phyloP scores from a whole-genome alignment of 495 filamentous ascomycete species.

The Penicillium antarcticum region DNA sequence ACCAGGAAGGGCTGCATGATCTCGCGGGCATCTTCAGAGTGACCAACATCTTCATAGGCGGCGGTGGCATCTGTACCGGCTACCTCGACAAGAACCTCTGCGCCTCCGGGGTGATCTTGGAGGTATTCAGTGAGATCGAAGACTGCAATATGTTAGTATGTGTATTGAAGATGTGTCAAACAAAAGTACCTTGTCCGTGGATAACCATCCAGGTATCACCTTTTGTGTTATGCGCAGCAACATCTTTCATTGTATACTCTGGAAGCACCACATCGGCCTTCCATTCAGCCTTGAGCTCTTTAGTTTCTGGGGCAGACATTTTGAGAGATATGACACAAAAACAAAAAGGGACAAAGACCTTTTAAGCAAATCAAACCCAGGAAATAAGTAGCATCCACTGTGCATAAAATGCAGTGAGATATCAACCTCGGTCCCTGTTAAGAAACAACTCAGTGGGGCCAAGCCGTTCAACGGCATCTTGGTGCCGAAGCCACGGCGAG shows the following conservation, averaged over 20 bases:
- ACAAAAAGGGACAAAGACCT: background rate
- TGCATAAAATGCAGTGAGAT: background rate
- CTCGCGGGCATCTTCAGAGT: slow-evolving; percentile 45
- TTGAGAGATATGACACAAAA: background rate
- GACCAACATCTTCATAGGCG: slow-evolving; percentile 51
- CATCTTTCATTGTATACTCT: slow-evolving; percentile 37
- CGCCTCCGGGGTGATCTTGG: slow-evolving; percentile 54
- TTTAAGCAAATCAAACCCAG: background rate
- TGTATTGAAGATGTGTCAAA: no score
- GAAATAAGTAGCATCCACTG: background rate
- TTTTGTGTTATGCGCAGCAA: slow-evolving; percentile 44
- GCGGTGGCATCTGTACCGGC: slow-evolving; percentile 52
- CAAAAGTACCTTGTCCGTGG: slow-evolving; percentile 45
- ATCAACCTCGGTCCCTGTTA: no score
- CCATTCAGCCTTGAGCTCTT: slow-evolving; percentile 18
- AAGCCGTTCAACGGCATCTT: background rate
- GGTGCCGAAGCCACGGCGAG: background rate
- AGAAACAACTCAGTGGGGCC: background rate
- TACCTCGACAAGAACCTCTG: slow-evolving; percentile 42
- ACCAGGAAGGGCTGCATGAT: slow-evolving; percentile 28
- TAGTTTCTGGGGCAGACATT: slow-evolving; percentile 15
- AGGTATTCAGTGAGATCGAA: slow-evolving; percentile 51
- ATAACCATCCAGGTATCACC: slow-evolving; percentile 50
- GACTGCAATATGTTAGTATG: slow-evolving; percentile 27
- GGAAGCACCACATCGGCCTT: slow-evolving; percentile 11